phyloP scores from a whole-genome alignment of 495 filamentous ascomycete species.

The Penicillium turbatum region DNA sequence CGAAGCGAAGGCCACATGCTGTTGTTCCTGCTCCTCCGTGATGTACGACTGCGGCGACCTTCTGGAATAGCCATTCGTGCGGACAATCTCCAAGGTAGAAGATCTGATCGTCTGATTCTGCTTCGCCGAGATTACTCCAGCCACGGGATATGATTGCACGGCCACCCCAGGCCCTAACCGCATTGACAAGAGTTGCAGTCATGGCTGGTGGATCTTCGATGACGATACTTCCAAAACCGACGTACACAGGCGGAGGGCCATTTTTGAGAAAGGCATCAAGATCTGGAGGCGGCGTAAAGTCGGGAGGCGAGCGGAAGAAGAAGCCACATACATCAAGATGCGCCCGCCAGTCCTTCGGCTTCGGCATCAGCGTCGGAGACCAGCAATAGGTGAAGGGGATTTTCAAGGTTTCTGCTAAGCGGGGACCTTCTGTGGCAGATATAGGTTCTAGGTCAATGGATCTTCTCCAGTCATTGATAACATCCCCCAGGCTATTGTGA shows the following conservation, averaged over 20 bases:
- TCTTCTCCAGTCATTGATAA: constrained; percentile 50
- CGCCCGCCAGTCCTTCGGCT: constrained; percentile 53
- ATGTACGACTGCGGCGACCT: constrained; percentile 55
- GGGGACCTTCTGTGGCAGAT: constrained; percentile 20
- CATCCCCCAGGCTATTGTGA: constrained; percentile 37
- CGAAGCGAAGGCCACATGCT: constrained; percentile 50
- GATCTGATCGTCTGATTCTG: constrained; percentile 39
- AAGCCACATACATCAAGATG: constrained; percentile 51
- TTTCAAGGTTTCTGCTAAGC: constrained; percentile 33
- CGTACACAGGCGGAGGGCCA: constrained; percentile 55
- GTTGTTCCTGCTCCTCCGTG: constrained; percentile 61
- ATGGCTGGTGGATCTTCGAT: constrained; percentile 52
- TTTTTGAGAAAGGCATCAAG: constrained; percentile 44
- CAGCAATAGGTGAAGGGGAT: constrained; percentile 59
- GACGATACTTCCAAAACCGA: constrained; percentile 61
- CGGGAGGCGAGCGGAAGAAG: constrained; percentile 47
- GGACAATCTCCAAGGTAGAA: constrained; percentile 53
- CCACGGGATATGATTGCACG: constrained; percentile 56
- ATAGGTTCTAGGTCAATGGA: constrained; percentile 47
- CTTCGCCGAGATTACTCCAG: constrained; percentile 53
- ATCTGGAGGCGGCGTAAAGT: constrained; percentile 46
- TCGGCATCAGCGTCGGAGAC: constrained; percentile 55
- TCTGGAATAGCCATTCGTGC: constrained; percentile 60
- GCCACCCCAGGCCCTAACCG: constrained; percentile 42
- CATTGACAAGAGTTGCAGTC: constrained; percentile 47